Evolutionary conservation across 768 basidiomycete genomes (phyloP), one percentile per base, ranked within the genome.

Genomic region (Russula foetens): DNA sequence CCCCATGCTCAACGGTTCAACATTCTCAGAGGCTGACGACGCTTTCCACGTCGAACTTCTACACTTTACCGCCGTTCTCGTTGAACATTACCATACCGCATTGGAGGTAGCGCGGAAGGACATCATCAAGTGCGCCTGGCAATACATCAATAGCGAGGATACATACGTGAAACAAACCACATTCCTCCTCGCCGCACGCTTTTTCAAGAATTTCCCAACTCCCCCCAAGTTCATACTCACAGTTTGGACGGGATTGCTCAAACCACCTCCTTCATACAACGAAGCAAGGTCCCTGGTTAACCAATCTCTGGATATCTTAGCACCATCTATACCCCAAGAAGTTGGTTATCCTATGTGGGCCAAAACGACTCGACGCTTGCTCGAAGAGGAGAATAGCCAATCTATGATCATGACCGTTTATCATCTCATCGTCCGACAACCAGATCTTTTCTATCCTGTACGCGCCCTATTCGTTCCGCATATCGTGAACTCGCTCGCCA

Each of bases 121-220:
- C 61, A 85, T 98, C 66, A 94, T 98, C 75, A 90, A 88, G 71
- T 88, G 89, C 59, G 91, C 92, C 21, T 98, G 93, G 93, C 82
- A 86, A 67, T 90, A 86, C 67, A 90, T 95, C 66, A 81, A 80
- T 53, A 85, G 78, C 56, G 92, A 96, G 44, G 97, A 98, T 70
- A 81, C 87, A 6, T 84, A 94, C 21, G 91, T 97, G 68, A 95
- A 92, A 71, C 92, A 98, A 71, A 90, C 90, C 9, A 89, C 92
- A 0, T 93, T 93, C 70, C 81, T 97, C 38, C 80, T 98, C 7
- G 85, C 90, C 35, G 92, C 97, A 41, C 84, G 88, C 33, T 98
- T 98, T 78, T 94, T 96, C 67, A 85, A 88, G 15, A 84, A 84
- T 7, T 95, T 89, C 72, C 90, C 89, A 31, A 89, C 87, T 0